Evolutionary conservation across 2,329 filamentous ascomycete species (phyloP), one percentile per base, ranked within the genome.

Genomic region (Knufia fluminis): DNA sequence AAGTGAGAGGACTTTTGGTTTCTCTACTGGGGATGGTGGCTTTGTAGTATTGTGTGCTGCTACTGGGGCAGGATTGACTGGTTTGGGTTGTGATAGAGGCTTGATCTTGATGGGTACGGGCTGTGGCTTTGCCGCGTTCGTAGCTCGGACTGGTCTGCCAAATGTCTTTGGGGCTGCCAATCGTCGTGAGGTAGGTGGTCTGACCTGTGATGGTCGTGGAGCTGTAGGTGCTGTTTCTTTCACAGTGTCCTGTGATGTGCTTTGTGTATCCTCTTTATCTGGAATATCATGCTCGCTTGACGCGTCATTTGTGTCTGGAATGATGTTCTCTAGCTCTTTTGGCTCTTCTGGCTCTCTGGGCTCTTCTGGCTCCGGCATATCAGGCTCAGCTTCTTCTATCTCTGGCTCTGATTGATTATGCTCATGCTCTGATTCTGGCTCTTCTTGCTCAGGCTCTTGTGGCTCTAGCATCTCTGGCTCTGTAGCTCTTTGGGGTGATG

Each of bases 331-430:
- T 16, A 57, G 49, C 17, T 54, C 53, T 49, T 60, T 62, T 43
- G 12, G 26, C 26, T 28, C 54, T 54, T 58, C 54, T 56, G 42
- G 68, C 45, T 63, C 66, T 52, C 62, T 70, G 50, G 66, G 64
- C 56, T 42, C 72, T 76, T 50, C 73, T 73, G 58, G 82, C 79
- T 1, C 73, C 76, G 1, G 78, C 80, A 61, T 76, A 78, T 48
- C 78, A 70, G 4, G 77, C 81, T 47, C 78, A 70, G 4, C 77
- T 81, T 47, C 61, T 58, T 38, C 35, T n/a, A 38, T 6, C 26
- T 28, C 26, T 28, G 26, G 26, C 6, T 6, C 26, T 28, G 12
- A 52, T 69, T 66, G 33, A 64, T 62, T 3, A 59, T 54, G 3
- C 68, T 66, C 51, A 62, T 68, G 23, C 55, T 50, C 9, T 59